phyloP scores from a whole-genome alignment of 305 asterid genomes.

The Fraxinus velutina region DNA sequence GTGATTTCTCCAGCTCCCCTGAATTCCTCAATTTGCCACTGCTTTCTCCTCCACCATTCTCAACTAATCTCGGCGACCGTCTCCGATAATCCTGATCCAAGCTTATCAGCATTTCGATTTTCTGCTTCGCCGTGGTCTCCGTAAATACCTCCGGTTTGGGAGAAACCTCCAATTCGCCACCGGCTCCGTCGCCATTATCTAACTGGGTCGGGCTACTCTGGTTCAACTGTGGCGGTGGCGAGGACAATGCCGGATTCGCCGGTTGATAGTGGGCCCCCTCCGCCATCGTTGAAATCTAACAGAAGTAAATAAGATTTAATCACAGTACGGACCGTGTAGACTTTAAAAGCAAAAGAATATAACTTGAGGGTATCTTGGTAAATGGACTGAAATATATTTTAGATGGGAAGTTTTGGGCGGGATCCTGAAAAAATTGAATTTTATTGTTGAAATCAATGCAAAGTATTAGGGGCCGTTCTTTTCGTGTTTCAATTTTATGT shows the following conservation, averaged over 20 bases:
- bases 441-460: background rate
- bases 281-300: slow-evolving; percentile 24
- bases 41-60: slow-evolving; percentile 28
- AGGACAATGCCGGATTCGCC: slow-evolving; percentile 12
- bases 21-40: slow-evolving; percentile 10
- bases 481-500: too few relatives aligned
- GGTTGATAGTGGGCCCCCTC: slow-evolving; percentile 19
- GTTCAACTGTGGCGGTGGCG: slow-evolving; percentile 18
- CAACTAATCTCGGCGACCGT: slow-evolving; percentile 35
- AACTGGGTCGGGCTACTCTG: background rate
- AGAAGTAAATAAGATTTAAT: background rate
- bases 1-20: slow-evolving; percentile 24
- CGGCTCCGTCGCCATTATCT: slow-evolving; percentile 13
- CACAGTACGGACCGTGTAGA: background rate
- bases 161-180: slow-evolving; percentile 18
- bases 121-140: slow-evolving; percentile 22
- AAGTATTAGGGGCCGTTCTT: background rate
- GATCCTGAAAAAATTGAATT: slow-evolving; percentile 23
- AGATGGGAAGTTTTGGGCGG: slow-evolving; percentile 25
- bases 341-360: background rate
- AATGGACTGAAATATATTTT: background rate
- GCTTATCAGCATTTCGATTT: slow-evolving; percentile 20
- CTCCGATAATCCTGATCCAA: slow-evolving; percentile 21
- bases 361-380: slow-evolving; percentile 20
- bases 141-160: slow-evolving; percentile 20